These are phyloP conservation scores for Baorangia bicolor DNA, from an alignment of 768 basidiomycete species.

Conservation along the genomic window DNA sequence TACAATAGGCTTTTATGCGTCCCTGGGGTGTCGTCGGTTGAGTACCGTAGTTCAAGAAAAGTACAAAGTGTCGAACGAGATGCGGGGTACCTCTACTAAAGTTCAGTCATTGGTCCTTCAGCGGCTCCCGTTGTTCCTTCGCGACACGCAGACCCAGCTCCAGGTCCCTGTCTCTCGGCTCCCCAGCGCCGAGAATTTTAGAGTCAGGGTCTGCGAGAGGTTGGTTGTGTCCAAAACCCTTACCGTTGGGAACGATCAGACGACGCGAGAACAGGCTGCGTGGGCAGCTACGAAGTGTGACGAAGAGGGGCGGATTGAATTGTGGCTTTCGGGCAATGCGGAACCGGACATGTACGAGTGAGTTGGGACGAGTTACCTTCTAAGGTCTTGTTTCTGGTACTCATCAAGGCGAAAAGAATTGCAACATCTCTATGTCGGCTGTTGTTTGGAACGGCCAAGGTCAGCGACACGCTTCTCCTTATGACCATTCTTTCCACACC, in stretches of 20 bases:
- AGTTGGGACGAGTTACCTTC: constrained; percentile 32
- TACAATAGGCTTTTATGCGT: constrained; percentile 60
- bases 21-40: constrained; percentile 56
- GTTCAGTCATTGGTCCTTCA: constrained; percentile 64
- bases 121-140: constrained; percentile 65
- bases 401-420: constrained; percentile 47
- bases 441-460: constrained; percentile 70
- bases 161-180: constrained; percentile 62
- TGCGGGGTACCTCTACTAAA: constrained; percentile 45
- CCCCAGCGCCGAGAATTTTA: constrained; percentile 55
- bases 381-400: not conserved
- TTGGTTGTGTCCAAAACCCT: constrained; percentile 59
- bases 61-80: constrained; percentile 54
- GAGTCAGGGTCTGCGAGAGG: constrained; percentile 61
- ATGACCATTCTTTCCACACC: constrained; percentile 82
- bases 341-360: constrained; percentile 88
- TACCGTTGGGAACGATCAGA: constrained; percentile 45
- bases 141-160: constrained; percentile 55
- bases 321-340: constrained; percentile 70
- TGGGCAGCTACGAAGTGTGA: constrained; percentile 61
- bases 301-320: constrained; percentile 52
- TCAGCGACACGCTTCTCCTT: constrained; percentile 60
- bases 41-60: constrained; percentile 56
- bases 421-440: constrained; percentile 76
- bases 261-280: constrained; percentile 55